Conservation (phyloP, 2,329 filamentous ascomycete species). For the Cadophora malorum region DNA sequence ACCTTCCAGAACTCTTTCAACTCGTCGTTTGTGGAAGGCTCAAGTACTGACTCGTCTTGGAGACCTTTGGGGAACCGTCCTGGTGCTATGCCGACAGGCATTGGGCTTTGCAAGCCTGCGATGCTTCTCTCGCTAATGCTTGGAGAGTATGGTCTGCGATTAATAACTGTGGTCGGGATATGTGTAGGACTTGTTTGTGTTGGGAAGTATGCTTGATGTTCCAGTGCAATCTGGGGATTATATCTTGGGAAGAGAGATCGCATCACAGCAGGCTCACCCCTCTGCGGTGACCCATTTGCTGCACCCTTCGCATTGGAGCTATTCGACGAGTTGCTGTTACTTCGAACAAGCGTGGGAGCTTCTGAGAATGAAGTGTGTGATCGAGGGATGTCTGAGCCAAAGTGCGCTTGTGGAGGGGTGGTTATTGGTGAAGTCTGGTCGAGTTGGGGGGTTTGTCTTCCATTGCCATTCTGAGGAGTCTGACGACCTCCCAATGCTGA, state of each 20-base stretch:
- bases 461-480: conserved; percentile 25
- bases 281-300: conserved; percentile 39
- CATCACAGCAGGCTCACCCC: conserved; percentile 52
- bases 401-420: conserved; percentile 39
- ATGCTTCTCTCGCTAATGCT: conserved; percentile 39
- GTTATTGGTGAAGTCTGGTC: conserved; percentile 34
- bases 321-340: conserved; percentile 56
- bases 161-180: conserved; percentile 69
- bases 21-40: conserved; percentile 56
- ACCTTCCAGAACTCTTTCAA: conserved; percentile 72
- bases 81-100: conserved; percentile 36
- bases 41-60: conserved; percentile 40
- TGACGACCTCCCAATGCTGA: conserved; percentile 32
- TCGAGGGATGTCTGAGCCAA: conserved; percentile 46
- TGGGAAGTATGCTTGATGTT: conserved; percentile 74
- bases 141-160: conserved; percentile 64
- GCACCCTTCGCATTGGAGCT: conserved; percentile 61
- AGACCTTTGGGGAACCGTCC: conserved; percentile 41
- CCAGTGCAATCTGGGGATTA: conserved; percentile 69
- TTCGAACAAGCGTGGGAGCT: conserved; percentile 56
- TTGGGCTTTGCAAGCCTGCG: conserved; percentile 41
- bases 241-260: conserved; percentile 80
- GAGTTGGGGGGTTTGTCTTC: conserved; percentile 31
- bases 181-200: conserved; percentile 68
- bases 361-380: conserved; percentile 60